Base-by-base conservation (phyloP, 129 eudicot genomes). In the Chrysanthemum lavandulifolium region DNA sequence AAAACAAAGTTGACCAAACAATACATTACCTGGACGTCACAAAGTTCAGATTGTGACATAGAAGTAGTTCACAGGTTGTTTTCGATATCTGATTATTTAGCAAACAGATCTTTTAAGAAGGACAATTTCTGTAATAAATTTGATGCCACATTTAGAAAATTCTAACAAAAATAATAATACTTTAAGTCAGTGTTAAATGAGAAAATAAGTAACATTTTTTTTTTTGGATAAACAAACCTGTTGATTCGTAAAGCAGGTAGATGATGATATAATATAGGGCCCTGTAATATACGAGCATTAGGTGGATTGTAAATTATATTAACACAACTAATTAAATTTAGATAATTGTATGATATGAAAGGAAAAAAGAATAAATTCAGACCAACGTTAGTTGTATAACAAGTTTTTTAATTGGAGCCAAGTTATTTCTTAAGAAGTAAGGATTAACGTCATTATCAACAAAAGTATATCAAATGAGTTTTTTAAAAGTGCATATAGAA, bases 21-120 rank as follows among this genome's bases (percentile, higher is more conserved):
- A 63, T 23, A 23, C 25, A 19, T 19, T 33, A 29, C 68, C 13
- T 43, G 56, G 15, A 71, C 56, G 47, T 56, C 56, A 18, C 36
- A 40, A 8, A 29, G 56, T 27, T 58, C 53, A 72, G 45, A 36
- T 36, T 36, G 45, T 36, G 45, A 36, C 56, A 10, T 45, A 21
- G 68, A 68, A 72, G 68, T 72, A 21, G 76, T 60, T 72, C 58
- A 23, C 49, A 43, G 10, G 68, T 72, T 72, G 76, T 72, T 72
- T 72, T 72, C 59, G 16, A 31, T 19, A 56, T 19, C 14, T 36
- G 19, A 58, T 9, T 58, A 10, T n/a, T 48, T 36, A 40, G 10
- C 5, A 10, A 16, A 57, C 18, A n/a, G 9, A 6, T 31, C 12
- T 13, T 0, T 29, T 13, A 13, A 62, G 14, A n/a, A 63, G 18